phyloP scores from a whole-genome alignment of 2,329 filamentous ascomycete species.

The Cercospora zeae-maydis region DNA sequence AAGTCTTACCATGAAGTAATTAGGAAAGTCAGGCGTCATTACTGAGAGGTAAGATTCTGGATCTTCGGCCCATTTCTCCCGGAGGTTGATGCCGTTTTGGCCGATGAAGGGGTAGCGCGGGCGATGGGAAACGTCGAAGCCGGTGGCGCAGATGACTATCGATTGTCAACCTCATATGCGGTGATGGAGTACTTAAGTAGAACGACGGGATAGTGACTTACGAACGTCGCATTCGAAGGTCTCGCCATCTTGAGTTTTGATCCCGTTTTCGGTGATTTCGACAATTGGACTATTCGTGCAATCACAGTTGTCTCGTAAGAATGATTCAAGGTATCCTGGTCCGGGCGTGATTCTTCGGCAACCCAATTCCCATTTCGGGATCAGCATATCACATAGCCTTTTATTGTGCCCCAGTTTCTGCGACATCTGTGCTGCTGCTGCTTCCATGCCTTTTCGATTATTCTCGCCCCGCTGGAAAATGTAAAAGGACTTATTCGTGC shows the following conservation, averaged over 20 bases:
- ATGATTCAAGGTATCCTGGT: constrained; percentile 50
- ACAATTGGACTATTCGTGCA: constrained; percentile 40
- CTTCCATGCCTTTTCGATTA: constrained; percentile 36
- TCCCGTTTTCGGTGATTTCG: constrained; percentile 36
- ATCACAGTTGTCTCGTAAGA: constrained; percentile 45
- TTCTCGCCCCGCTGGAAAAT: neutral
- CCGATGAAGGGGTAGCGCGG: constrained; percentile 31
- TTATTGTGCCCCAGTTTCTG: constrained; percentile 40
- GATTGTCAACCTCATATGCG: neutral
- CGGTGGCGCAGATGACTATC: constrained; percentile 36
- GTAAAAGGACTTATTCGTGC: neutral
- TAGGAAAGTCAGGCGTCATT: constrained; percentile 28
- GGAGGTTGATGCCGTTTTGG: constrained; percentile 29
- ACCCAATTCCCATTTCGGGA: constrained; percentile 43
- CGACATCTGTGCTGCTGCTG: constrained; percentile 45
- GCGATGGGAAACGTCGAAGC: constrained; percentile 35
- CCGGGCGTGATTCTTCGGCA: constrained; percentile 45
- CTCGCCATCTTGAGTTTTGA: constrained; percentile 39
- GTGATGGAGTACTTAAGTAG: no score
- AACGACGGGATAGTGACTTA: neutral
- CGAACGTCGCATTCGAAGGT: constrained; percentile 28
- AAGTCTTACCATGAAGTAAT: constrained; percentile 9
- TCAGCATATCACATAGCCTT: constrained; percentile 39
- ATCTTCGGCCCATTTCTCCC: constrained; percentile 36
- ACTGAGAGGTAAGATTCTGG: constrained; percentile 37